A percentile compares a stretch with the other conserved stretches of the same genome.
Conservation (phyloP, 371 early-diverging fungal genomes). For the Mortierella sp. region DNA sequence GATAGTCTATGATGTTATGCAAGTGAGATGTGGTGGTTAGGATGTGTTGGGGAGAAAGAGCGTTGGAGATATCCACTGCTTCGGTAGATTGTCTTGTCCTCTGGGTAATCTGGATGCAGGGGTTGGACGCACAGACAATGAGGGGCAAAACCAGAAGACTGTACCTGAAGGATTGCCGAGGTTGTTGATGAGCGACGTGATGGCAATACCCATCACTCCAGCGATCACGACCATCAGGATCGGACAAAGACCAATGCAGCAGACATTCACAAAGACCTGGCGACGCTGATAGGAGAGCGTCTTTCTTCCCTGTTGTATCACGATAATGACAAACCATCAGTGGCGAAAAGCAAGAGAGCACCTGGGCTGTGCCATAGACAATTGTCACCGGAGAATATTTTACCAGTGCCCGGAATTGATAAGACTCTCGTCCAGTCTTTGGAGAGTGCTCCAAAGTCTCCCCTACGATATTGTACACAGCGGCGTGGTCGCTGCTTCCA, state of each 20-base stretch:
- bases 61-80: no score
- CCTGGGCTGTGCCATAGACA: neutral
- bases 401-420: conserved; percentile 57
- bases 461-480: neutral
- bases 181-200: conserved; percentile 51
- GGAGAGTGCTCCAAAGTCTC: conserved; percentile 27
- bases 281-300: conserved; percentile 75
- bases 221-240: conserved; percentile 68
- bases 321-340: neutral
- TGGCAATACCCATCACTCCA: conserved; percentile 57
- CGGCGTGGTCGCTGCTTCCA: conserved; percentile 6
- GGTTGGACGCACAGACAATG: conserved; percentile 4
- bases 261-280: conserved; percentile 76
- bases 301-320: conserved; percentile 58
- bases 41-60: neutral
- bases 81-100: no score
- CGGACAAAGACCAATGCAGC: conserved; percentile 73
- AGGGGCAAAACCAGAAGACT: neutral
- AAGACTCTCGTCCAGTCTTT: conserved; percentile 47
- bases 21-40: neutral
- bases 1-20: conserved; percentile 21
- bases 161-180: conserved; percentile 44
- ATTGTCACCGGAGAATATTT: neutral
- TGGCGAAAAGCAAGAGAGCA: neutral
- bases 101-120: conserved; percentile 3